Conservation (phyloP, 345 rosid species). For the Eucalyptus tenuipes region DNA sequence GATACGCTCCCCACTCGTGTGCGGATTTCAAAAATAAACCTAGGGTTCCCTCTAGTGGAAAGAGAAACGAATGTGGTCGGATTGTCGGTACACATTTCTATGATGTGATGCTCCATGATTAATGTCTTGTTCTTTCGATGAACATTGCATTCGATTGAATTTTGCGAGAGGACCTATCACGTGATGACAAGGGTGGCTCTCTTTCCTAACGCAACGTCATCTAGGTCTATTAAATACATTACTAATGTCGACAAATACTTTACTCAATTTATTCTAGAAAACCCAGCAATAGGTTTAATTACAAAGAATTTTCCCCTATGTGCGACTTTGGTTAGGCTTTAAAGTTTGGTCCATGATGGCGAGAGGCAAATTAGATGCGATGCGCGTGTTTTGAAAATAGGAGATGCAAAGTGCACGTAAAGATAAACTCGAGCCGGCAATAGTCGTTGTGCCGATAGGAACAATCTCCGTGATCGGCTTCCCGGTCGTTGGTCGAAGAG, state of each 20-base stretch:
- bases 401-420: too few species aligned
- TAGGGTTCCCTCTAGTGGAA: background rate
- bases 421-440: background rate
- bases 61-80: background rate
- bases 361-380: background rate
- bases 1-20: background rate
- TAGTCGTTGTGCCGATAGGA: background rate
- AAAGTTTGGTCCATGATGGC: background rate
- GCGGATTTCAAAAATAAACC: background rate
- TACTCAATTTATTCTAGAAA: background rate
- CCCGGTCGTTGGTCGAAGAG: background rate
- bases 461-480: background rate
- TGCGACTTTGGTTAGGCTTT: background rate
- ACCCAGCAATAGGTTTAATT: background rate
- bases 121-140: background rate
- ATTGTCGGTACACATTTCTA: background rate
- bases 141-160: background rate
- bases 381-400: background rate
- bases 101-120: background rate
- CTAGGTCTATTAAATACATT: background rate
- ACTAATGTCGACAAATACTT: background rate
- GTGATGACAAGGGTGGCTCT: background rate
- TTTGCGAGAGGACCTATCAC: background rate
- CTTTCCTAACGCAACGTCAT: background rate
- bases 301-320: background rate